Base-by-base conservation (phyloP, 306 rosid genomes). In the Sesbania bispinosa region DNA sequence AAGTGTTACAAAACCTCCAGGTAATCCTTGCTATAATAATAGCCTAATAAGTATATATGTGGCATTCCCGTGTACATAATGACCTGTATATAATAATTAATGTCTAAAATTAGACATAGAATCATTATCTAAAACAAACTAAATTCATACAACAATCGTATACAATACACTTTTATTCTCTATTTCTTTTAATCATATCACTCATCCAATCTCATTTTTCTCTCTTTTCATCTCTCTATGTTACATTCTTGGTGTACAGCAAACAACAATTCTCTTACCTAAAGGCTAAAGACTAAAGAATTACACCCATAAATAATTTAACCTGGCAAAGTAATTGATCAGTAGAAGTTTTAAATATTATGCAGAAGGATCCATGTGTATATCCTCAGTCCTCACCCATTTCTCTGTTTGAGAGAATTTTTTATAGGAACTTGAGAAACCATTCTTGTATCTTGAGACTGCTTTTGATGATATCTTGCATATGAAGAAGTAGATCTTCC, bases 381-480 rank as follows among this genome's bases (percentile, higher is more conserved):
- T 54, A 54, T n/a, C 38, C 15, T 20, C 29, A 60, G 2, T 35
- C 68, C 58, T 83, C 74, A 42, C 18, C 76, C 79, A 67, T 76
- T 85, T 79, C 67, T 80, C 0, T 88, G 80, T 48, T 68, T 68
- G 52, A 83, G 76, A 52, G 76, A 53, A 71, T 6, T 55, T 43
- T 53, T 53, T 6, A 79, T 10, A 20, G 85, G 57, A 26, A 46
- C 55, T 70, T 74, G 88, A 71, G 90, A 86, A 76, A 73, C 78
- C 74, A 47, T 69, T 73, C 16, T 79, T 57, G 86, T 74, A 21
- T 73, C 69, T 52, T 74, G 82, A 64, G 78, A 48, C 61, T 86
- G 89, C 64, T 83, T 80, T 5, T 81, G 85, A 38, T 81, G 85
- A 38, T 80, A 43, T 72, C 84, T 92, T 35, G 87, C 74, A 79